Evolutionary conservation across 768 basidiomycete species (phyloP).

Genomic region (Mycena amicta): DNA sequence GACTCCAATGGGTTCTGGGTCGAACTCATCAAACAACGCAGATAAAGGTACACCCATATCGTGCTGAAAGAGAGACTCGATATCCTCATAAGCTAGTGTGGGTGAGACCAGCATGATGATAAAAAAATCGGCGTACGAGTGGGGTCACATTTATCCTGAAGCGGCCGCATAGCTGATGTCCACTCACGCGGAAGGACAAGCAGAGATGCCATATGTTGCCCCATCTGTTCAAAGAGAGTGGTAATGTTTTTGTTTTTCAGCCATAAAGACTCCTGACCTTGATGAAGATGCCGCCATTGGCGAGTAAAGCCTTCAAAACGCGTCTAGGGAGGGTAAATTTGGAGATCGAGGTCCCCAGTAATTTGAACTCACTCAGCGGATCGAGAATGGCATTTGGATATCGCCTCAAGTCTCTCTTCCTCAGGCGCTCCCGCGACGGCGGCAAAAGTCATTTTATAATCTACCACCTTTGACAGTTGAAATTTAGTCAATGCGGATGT

Average conservation of each 20-base stretch:
- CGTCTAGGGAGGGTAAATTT: slow-evolving; percentile 32
- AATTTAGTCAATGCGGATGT: slow-evolving; percentile 29
- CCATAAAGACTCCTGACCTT: background rate
- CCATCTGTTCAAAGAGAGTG: slow-evolving; percentile 48
- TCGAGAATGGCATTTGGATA: slow-evolving; percentile 80
- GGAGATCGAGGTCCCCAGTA: background rate
- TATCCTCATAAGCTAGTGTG: slow-evolving; percentile 55
- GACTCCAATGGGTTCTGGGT: slow-evolving; percentile 88
- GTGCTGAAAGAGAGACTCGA: slow-evolving; percentile 72
- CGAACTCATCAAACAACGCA: slow-evolving; percentile 84
- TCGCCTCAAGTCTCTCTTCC: slow-evolving; percentile 52
- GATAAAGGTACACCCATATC: slow-evolving; percentile 77
- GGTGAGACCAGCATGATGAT: background rate
- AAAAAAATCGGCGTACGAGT: slow-evolving; percentile 43
- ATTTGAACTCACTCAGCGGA: slow-evolving; percentile 53
- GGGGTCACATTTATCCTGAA: slow-evolving; percentile 93
- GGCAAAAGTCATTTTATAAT: slow-evolving; percentile 73
- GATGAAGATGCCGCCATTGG: slow-evolving; percentile 74
- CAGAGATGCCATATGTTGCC: slow-evolving; percentile 82
- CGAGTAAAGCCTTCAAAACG: slow-evolving; percentile 80
- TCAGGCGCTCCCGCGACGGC: slow-evolving; percentile 48
- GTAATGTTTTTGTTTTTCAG: background rate
- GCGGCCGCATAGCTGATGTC: slow-evolving; percentile 52
- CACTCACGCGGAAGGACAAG: slow-evolving; percentile 55
- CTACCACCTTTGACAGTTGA: slow-evolving; percentile 58